Percentiles rank a stretch among this genome's conserved stretches.
Evolutionary conservation across 164 flowering plant genomes (phyloP).

Genomic region (Hamamelis virginiana): DNA sequence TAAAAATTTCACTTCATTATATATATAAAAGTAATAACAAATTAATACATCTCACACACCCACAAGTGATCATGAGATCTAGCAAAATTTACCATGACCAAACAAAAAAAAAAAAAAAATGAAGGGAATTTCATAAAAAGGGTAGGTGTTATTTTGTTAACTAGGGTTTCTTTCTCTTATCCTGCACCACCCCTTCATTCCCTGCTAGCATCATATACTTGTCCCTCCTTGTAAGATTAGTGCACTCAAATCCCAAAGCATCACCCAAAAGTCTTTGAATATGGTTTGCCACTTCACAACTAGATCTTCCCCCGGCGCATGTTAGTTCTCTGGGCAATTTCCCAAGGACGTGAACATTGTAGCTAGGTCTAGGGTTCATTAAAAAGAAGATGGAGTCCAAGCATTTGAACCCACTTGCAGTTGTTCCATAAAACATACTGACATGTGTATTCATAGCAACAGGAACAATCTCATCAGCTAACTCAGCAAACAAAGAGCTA

Average conservation of each 20-base stretch:
- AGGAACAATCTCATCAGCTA: conserved; percentile 78
- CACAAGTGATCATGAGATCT: no score
- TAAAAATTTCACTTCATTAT: no score
- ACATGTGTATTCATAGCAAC: conserved; percentile 68
- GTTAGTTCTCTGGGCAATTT: conserved; percentile 57
- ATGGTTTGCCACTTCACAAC: conserved; percentile 72
- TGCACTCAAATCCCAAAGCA: conserved; percentile 87
- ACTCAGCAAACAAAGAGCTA: conserved; percentile 79
- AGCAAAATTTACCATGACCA: no score
- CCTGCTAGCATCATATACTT: conserved; percentile 93
- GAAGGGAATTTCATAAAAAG: not conserved
- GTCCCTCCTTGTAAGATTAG: conserved; percentile 74
- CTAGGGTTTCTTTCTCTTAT: conserved; percentile 14
- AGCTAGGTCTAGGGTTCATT: conserved; percentile 79
- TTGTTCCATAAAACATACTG: conserved; percentile 84
- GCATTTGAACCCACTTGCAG: conserved; percentile 83
- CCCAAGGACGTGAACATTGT: conserved; percentile 52
- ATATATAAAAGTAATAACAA: no score
- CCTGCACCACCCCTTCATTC: conserved; percentile 69
- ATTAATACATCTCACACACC: no score
- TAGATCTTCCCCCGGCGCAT: conserved; percentile 58
- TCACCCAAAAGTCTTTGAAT: conserved; percentile 60
- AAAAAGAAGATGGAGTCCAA: conserved; percentile 79
- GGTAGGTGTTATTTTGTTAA: not conserved
- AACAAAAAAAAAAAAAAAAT: no score